Base-by-base conservation (phyloP, 257 asterid genomes). In the Ophiorrhiza pumila region DNA sequence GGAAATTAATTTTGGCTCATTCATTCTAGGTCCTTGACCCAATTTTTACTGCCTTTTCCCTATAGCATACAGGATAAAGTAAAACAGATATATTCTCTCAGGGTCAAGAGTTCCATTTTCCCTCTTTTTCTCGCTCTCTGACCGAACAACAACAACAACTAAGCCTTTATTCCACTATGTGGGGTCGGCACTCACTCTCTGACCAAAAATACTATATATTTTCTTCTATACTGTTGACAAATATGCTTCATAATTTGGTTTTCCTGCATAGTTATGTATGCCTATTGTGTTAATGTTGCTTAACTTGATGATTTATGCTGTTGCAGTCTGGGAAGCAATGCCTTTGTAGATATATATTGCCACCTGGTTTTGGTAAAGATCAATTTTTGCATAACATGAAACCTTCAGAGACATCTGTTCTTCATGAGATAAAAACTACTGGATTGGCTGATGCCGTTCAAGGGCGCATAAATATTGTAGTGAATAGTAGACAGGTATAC, bases 311-410 rank as follows among this genome's bases (percentile, higher is more conserved):
- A 4, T 46, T 13, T 60, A 2, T 10, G 8, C 27, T 66, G 23
- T 77, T 79, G 86, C 90, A 94, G 97, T 88, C 88, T 31, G 97
- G 97, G 67, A 91, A 86, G 87, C 90, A 90, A 73, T 90, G 97
- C 79, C 83, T 94, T 80, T 90, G 99, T 87, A 84, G 87, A 78
- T 91, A 86, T 78, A 75, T 77, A 72, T 67, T 91, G 87, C 95
- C 99, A 49, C 65, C 85, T 65, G 71, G 66, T 74, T 71, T 82
- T 78, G 86, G 79, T 52, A 76, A 78, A 69, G 81, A 78, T 57
- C 88, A 79, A 39, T 78, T 73, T 81, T 78, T 60, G 75, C 75
- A 65, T 65, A 69, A 71, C 65, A 71, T 41, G 23, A 66, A 82
- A 73, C 65, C 74, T 59, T 74, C 89, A 47, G 87, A 69, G 71